Base-by-base conservation (phyloP, 345 rosid species). In the Dimocarpus longan region DNA sequence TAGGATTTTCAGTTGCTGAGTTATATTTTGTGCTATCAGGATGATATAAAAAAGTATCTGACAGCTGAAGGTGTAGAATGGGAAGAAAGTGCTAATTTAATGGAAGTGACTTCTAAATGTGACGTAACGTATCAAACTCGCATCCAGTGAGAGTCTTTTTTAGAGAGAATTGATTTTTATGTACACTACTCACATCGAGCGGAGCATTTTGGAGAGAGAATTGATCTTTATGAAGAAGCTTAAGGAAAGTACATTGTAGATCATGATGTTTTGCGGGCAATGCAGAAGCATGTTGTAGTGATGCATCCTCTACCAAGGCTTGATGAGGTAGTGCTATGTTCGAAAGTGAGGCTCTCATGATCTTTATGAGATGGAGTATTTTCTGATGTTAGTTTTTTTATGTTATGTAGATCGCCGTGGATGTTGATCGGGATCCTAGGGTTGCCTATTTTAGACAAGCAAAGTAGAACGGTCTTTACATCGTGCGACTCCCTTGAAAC, bases 391-490 rank as follows among this genome's bases (percentile, higher is more conserved):
- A 46, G 63, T 44, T 40, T 32, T 15, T 54, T 22, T 26, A 16
- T 66, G 46, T 9, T 54, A n/a, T 18, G 71, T 43, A 95, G 99
- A 91, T 96, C 21, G 89, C 95, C 3, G 85, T 92, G 60, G 95
- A 90, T 42, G 98, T 94, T 16, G 98, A 94, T 69, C 80, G 68
- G 9, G 99, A 96, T 85, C 97, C 97, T 16, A 91, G 98, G 68
- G 98, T 97, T 78, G 99, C 99, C 5, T 93, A 94, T 86, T 96
- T 96, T 77, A 91, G 99, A 86, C 99, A 96, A 89, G 98, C 98
- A 40, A 94, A 93, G n/a, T n/a, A n/a, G 94, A 96, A 96, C 40
- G 98, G 98, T 65, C 99, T 26, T 26, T 26, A 26, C 1, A 26
- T 26, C 28, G 28, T 26, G 1, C 1, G 28, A 1, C 28, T 79